Percentiles rank a stretch among this genome's conserved stretches.
These are phyloP conservation scores for Penstemon eatonii DNA, from an alignment of 257 asterid genomes.

Conservation along the genomic window DNA sequence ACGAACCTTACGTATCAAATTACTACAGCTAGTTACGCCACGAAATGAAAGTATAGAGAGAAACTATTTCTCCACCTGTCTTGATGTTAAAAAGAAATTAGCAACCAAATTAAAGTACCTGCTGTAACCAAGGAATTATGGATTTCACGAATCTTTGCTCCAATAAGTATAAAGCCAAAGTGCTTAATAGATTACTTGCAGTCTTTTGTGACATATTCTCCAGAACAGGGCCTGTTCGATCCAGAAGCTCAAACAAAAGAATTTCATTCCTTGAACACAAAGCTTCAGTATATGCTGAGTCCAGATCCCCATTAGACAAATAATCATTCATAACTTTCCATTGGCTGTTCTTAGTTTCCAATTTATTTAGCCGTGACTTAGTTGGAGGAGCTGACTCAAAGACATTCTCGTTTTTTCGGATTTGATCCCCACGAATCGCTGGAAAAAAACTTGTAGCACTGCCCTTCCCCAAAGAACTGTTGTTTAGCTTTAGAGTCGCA, in stretches of 20 bases:
- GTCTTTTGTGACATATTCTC: constrained; percentile 71
- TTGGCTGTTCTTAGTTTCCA: constrained; percentile 46
- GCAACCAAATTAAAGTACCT: constrained; percentile 55
- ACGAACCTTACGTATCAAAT: background rate
- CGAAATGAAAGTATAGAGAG: background rate
- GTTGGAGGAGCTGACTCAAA: constrained; percentile 41
- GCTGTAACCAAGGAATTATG: constrained; percentile 90
- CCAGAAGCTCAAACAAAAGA: constrained; percentile 79
- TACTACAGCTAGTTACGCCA: background rate
- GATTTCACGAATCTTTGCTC: constrained; percentile 73
- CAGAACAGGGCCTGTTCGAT: constrained; percentile 84
- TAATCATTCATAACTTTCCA: constrained; percentile 58
- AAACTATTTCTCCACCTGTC: background rate
- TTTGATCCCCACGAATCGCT: constrained; percentile 46
- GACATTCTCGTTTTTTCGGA: constrained; percentile 34
- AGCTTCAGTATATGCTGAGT: constrained; percentile 78
- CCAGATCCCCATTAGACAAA: constrained; percentile 66
- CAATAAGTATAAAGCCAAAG: constrained; percentile 57
- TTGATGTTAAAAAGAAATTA: constrained; percentile 11
- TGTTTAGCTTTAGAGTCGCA: constrained; percentile 47
- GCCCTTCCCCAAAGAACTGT: constrained; percentile 47
- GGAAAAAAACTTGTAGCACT: constrained; percentile 36
- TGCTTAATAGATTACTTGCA: constrained; percentile 56
- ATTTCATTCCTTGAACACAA: constrained; percentile 67
- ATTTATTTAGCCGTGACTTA: constrained; percentile 44